Conservation (phyloP, 345 rosid species). For the Eucalyptus leucophloia region DNA sequence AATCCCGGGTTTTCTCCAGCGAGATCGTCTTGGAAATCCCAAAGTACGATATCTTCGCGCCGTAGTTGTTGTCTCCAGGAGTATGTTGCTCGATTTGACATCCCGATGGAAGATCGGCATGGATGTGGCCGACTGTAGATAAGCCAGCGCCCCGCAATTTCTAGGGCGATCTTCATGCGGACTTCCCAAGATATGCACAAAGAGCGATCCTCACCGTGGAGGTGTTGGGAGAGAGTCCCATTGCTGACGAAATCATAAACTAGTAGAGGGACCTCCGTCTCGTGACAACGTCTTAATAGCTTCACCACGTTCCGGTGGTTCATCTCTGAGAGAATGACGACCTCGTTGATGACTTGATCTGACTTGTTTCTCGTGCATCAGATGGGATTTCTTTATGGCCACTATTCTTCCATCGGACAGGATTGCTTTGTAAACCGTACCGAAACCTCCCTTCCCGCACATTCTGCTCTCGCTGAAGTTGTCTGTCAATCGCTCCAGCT, state of each 20-base stretch:
- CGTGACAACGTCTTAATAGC: constrained; percentile 1
- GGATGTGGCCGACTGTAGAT: neutral
- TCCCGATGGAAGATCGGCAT: neutral
- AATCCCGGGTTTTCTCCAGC: neutral
- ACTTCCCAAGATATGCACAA: neutral
- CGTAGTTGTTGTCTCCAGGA: neutral
- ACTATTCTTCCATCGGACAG: neutral
- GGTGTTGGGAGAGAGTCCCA: constrained; percentile 1
- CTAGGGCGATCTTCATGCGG: neutral
- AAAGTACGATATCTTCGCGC: neutral
- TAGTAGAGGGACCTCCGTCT: neutral
- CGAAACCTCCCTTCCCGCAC: constrained; percentile 3
- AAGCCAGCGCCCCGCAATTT: constrained; percentile 8
- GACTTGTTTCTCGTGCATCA: constrained; percentile 4
- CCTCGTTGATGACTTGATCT: constrained; percentile 3
- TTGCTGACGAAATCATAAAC: constrained; percentile 6
- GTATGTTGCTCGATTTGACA: constrained; percentile 1
- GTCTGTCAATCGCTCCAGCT: constrained; percentile 1
- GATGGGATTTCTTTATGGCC: neutral
- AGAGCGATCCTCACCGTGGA: neutral
- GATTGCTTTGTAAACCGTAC: constrained; percentile 8
- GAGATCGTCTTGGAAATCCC: neutral
- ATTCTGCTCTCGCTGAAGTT: neutral
- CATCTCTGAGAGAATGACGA: constrained; percentile 1
- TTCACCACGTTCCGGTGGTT: constrained; percentile 9